phyloP scores from a whole-genome alignment of 2,329 filamentous ascomycete genomes.

The Tolypocladium amazonense region DNA sequence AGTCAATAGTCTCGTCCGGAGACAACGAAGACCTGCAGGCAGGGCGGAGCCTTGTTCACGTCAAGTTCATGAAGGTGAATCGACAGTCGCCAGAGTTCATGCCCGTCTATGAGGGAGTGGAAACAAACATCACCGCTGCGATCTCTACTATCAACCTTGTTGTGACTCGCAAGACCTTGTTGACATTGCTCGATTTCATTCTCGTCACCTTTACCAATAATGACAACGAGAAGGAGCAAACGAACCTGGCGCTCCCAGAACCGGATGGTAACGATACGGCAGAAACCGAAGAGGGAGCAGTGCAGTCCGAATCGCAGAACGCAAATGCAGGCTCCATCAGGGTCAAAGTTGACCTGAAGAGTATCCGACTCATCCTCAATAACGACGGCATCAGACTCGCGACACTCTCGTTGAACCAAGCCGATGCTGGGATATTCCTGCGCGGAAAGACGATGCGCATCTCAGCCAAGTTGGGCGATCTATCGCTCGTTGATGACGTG shows the following conservation, averaged over 20 bases:
- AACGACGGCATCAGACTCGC: conserved; percentile 94
- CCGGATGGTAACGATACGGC: conserved; percentile 20
- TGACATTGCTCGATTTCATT: conserved; percentile 90
- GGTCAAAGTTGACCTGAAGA: conserved; percentile 88
- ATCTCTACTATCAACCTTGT: conserved; percentile 95
- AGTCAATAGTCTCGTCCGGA: conserved; percentile 87
- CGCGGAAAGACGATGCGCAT: conserved; percentile 80
- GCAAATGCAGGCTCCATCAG: conserved; percentile 62
- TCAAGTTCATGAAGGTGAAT: conserved; percentile 87
- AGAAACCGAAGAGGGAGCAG: conserved; percentile 22
- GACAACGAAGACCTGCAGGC: conserved; percentile 61
- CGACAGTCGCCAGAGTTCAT: conserved; percentile 87
- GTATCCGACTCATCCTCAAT: conserved; percentile 88
- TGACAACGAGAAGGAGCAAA: conserved; percentile 31
- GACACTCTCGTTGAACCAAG: conserved; percentile 84
- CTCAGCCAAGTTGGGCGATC: conserved; percentile 73
- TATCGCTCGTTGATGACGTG: conserved; percentile 86
- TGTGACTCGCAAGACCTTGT: conserved; percentile 82
- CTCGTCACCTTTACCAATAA: conserved; percentile 76
- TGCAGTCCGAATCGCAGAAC: conserved; percentile 23
- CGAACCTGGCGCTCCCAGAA: conserved; percentile 24
- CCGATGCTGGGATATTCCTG: conserved; percentile 82
- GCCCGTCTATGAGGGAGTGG: conserved; percentile 82
- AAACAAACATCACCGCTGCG: conserved; percentile 81
- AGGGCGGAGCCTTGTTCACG: conserved; percentile 70